These are phyloP conservation scores for Globisporangium ultimum DNA, from an alignment of 352 stramenopile genomes.

Conservation along the genomic window DNA sequence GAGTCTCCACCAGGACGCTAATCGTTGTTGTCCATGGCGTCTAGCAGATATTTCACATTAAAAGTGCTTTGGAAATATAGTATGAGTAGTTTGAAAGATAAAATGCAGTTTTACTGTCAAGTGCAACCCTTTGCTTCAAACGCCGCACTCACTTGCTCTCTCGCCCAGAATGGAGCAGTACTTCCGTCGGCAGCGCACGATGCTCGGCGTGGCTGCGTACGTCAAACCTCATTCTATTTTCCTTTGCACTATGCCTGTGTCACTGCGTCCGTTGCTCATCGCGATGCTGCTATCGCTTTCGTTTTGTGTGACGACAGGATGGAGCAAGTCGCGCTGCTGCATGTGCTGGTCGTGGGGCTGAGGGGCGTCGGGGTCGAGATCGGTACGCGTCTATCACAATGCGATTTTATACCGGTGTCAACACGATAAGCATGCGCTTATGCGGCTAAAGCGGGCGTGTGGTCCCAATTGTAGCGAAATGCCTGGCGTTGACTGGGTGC, in stretches of 20 bases:
- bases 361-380: constrained; percentile 40
- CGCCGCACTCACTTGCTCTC: no score
- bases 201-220: constrained; percentile 21
- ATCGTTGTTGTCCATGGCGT: no score
- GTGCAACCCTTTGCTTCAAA: no score
- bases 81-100: no score
- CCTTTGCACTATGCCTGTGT: no score
- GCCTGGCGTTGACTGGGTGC: constrained; percentile 27
- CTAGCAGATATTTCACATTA: no score
- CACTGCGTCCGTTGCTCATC: neutral
- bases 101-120: no score
- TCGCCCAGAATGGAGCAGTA: constrained; percentile 18
- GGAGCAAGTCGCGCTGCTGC: constrained; percentile 37
- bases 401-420: neutral
- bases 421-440: no score
- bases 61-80: no score
- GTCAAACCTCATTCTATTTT: constrained; percentile 4
- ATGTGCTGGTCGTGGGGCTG: constrained; percentile 42
- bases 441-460: neutral
- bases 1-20: no score
- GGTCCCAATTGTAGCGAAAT: constrained; percentile 26
- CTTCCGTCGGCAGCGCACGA: constrained; percentile 28
- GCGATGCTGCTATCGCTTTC: neutral
- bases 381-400: constrained; percentile 11
- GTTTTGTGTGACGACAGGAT: constrained; percentile 19